A percentile compares a stretch with the other conserved stretches of the same genome.
phyloP scores from a whole-genome alignment of 768 basidiomycete genomes.

The Trametes gibbosa region DNA sequence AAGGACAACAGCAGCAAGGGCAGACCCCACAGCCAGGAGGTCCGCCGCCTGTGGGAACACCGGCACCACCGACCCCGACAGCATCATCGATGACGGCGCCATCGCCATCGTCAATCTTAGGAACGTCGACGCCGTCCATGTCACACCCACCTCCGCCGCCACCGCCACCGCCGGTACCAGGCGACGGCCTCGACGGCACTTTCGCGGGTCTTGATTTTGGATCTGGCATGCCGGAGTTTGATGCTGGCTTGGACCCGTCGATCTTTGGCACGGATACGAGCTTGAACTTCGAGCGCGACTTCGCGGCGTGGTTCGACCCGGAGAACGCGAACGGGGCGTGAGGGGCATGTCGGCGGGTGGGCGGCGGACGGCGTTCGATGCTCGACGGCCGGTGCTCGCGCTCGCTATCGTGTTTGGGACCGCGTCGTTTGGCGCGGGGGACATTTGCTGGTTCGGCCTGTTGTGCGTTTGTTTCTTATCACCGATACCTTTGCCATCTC shows the following conservation, averaged over 20 bases:
- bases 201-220: conserved; percentile 37
- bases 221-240: conserved; percentile 40
- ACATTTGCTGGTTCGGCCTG: neutral
- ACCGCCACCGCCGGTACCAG: conserved; percentile 18
- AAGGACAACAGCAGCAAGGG: conserved; percentile 5
- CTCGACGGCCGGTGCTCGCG: neutral
- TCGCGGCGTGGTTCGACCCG: conserved; percentile 73
- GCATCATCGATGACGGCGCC: conserved; percentile 35
- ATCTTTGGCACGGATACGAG: conserved; percentile 6
- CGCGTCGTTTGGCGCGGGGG: neutral
- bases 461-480: neutral
- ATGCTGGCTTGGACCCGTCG: conserved; percentile 31
- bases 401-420: neutral
- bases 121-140: conserved; percentile 22
- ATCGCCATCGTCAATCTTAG: conserved; percentile 36
- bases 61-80: conserved; percentile 37
- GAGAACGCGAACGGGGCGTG: conserved; percentile 29
- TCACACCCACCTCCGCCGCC: conserved; percentile 18
- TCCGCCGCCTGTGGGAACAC: conserved; percentile 17
- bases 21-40: conserved; percentile 4
- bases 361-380: neutral
- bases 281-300: conserved; percentile 70
- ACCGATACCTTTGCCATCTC: conserved; percentile 7
- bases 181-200: conserved; percentile 13
- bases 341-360: neutral